These are phyloP conservation scores for Ceriops decandra DNA, from an alignment of 345 rosid genomes.

Conservation along the genomic window DNA sequence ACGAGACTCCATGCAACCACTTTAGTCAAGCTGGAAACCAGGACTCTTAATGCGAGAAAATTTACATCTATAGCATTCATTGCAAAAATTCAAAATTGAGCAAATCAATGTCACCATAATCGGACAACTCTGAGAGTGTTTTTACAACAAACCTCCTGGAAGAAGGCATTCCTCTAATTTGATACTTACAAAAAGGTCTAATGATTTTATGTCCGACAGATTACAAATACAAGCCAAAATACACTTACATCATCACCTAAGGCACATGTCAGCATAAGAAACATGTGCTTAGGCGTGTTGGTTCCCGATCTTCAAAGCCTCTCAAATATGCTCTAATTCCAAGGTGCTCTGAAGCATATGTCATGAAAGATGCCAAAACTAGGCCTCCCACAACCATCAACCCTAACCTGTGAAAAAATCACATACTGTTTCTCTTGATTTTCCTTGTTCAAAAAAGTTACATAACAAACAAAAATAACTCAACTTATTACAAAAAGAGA, in stretches of 20 bases:
- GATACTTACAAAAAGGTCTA: slow-evolving; percentile 26
- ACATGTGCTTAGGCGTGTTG: slow-evolving; percentile 43
- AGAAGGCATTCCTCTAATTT: slow-evolving; percentile 12
- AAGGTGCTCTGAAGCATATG: slow-evolving; percentile 84
- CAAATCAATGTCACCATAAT: neutral
- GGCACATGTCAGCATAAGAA: slow-evolving; percentile 39
- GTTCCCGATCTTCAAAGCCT: slow-evolving; percentile 70
- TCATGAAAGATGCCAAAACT: slow-evolving; percentile 83
- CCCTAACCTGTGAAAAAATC: slow-evolving; percentile 55
- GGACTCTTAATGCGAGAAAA: too few relatives aligned
- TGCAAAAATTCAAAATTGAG: slow-evolving; percentile 11
- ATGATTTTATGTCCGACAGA: slow-evolving; percentile 15
- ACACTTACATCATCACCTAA: slow-evolving; percentile 22
- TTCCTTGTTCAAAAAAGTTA: neutral
- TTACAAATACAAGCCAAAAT: slow-evolving; percentile 16
- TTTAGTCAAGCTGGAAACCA: neutral
- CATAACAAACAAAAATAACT: neutral
- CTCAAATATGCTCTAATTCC: slow-evolving; percentile 54
- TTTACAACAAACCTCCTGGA: slow-evolving; percentile 10
- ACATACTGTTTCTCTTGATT: neutral
- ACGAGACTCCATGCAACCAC: neutral
- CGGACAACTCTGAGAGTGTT: neutral
- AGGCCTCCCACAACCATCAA: slow-evolving; percentile 79
- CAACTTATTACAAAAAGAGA: neutral
- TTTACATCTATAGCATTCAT: slow-evolving; percentile 7